These are phyloP conservation scores for Lactarius hengduanensis DNA, from an alignment of 768 basidiomycete genomes.

Conservation along the genomic window DNA sequence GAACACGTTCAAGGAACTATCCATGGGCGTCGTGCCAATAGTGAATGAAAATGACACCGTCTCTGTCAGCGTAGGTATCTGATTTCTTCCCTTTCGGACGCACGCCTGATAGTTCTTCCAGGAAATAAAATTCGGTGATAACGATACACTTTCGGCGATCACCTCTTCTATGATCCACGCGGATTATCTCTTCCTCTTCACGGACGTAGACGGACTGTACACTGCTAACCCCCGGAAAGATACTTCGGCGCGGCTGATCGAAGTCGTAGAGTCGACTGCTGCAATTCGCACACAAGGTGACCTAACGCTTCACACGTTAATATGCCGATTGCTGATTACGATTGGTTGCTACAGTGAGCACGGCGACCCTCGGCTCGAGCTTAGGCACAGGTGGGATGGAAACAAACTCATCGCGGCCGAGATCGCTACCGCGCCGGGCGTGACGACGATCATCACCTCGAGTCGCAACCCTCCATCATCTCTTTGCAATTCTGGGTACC, in stretches of 20 bases:
- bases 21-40: constrained; percentile 95
- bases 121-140: constrained; percentile 99
- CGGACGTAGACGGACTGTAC: constrained; percentile 95
- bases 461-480: constrained; percentile 73
- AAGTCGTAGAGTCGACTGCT: constrained; percentile 79
- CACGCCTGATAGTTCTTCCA: constrained; percentile 34
- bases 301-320: constrained; percentile 26
- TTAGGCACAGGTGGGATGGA: constrained; percentile 99
- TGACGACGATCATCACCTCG: constrained; percentile 86
- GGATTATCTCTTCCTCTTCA: constrained; percentile 94
- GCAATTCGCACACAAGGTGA: constrained; percentile 78
- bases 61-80: constrained; percentile 81
- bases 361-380: constrained; percentile 85
- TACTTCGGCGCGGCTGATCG: constrained; percentile 73
- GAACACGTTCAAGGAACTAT: constrained; percentile 89
- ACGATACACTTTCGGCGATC: constrained; percentile 96
- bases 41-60: constrained; percentile 99
- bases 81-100: no score
- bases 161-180: constrained; percentile 97
- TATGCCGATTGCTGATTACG: neutral
- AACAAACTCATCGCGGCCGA: constrained; percentile 99
- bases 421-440: constrained; percentile 93
- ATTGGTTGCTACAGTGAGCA: constrained; percentile 63
- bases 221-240: constrained; percentile 94
- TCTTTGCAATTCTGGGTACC: constrained; percentile 79